phyloP scores from a whole-genome alignment of 306 rosid genomes.

The Quillaja saponaria region DNA sequence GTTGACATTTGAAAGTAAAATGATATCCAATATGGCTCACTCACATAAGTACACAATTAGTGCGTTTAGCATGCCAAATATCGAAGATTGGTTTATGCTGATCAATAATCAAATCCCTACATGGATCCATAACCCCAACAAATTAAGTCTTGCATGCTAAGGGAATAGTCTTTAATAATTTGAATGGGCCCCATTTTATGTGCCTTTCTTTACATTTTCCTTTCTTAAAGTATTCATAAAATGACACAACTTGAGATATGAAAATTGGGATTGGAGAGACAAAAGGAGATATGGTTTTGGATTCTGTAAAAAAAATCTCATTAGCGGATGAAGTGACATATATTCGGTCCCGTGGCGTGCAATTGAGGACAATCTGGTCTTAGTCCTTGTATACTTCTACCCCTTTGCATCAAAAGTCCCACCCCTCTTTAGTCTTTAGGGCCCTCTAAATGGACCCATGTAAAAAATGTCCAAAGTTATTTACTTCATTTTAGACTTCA shows the following conservation, averaged over 20 bases:
- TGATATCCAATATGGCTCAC: no score
- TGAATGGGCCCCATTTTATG: conserved; percentile 26
- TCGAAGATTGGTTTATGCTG: no score
- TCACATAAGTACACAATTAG: no score
- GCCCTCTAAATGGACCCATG: conserved; percentile 14
- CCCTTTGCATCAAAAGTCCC: conserved; percentile 41
- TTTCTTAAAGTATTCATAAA: conserved; percentile 33
- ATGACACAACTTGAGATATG: no score
- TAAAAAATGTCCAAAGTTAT: neutral
- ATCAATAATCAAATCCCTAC: no score
- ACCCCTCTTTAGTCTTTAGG: conserved; percentile 18
- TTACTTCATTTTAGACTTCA: no score
- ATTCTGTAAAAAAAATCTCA: conserved; percentile 31
- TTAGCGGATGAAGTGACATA: conserved; percentile 42
- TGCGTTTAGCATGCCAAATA: no score
- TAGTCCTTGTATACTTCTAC: conserved; percentile 11
- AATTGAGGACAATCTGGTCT: conserved; percentile 51
- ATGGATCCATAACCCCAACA: neutral
- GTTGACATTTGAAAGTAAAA: no score
- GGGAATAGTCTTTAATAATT: conserved; percentile 55
- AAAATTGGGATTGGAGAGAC: conserved; percentile 39
- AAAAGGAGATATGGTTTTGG: conserved; percentile 42
- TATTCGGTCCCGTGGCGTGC: conserved; percentile 61
- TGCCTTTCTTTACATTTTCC: conserved; percentile 20
- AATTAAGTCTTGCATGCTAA: conserved; percentile 56